phyloP scores from a whole-genome alignment of 257 asterid species.

The Solanum sitiens region DNA sequence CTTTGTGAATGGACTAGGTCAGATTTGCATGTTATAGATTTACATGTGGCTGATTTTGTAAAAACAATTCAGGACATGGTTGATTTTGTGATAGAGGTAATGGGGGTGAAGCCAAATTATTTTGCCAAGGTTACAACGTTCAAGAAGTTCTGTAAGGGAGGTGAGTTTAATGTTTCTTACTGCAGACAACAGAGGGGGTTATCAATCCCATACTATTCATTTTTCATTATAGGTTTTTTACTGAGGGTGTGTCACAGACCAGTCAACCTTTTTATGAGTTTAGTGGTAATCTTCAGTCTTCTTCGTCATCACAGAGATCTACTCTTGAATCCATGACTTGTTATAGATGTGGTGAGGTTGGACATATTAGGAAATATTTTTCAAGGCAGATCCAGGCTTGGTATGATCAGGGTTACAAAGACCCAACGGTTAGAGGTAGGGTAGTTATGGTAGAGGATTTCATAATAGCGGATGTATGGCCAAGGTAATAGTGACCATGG shows the following conservation, averaged over 20 bases:
- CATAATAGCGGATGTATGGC: background rate
- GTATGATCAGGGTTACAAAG: background rate
- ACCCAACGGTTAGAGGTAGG: background rate
- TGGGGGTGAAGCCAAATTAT: background rate
- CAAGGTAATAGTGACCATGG: background rate
- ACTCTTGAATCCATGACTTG: background rate
- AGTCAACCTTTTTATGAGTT: background rate
- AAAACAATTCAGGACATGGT: background rate
- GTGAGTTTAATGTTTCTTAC: background rate
- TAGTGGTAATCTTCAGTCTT: background rate
- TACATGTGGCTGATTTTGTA: background rate
- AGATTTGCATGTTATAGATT: background rate
- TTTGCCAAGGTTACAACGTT: background rate
- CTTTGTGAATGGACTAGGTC: background rate
- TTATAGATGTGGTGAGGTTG: background rate
- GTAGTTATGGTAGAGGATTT: background rate
- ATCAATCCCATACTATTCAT: background rate
- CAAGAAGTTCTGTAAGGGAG: background rate
- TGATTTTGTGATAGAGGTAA: background rate
- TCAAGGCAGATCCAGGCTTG: background rate
- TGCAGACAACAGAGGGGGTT: background rate
- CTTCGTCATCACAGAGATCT: background rate
- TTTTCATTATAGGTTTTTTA: no score
- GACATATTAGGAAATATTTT: background rate
- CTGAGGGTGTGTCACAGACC: background rate